Base-by-base conservation (phyloP, 495 filamentous ascomycete species). In the Tuber borchii region DNA sequence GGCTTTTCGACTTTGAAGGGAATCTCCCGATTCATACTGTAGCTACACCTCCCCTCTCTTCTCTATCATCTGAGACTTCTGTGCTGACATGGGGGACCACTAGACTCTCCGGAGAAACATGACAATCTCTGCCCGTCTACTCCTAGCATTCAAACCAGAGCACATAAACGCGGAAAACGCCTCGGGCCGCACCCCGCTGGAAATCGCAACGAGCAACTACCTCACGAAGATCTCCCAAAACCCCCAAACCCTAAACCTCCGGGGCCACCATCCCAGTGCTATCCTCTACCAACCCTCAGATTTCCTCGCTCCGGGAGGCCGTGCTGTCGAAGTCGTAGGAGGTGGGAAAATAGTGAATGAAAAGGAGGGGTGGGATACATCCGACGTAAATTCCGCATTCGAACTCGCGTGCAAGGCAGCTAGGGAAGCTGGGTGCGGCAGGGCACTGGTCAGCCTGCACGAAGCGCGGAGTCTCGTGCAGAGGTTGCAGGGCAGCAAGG, bases 1-100 rank as follows among this genome's bases (percentile, higher is more conserved):
- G 79, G 31, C 73, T 81, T 70, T 70, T 76, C 5, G 75, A 78
- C 72, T 48, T 51, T 46, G 80, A 78, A 43, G 80, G 80, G 34
- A 81, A 81, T 31, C 48, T 81, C 19, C 80, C 80, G n/a, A 75
- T 81, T 70, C 80, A 81, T 46, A 75, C 61, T 73, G 80, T 81
- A 73, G 40, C 37, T 70, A 72, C 22, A 72, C 39, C 39, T 19
- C 48, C 9, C 37, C 26, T 14, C 31, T 16, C 43, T 46, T 43
- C 39, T 22, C 19, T 40, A 70, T 74, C 44, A 14, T 34, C 19
- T 20, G 17, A 72, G 75, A 69, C 46, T 19, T 71, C n/a, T 22
- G 42, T 65, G 31, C 76, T 81, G 12, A 81, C 44, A 69, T 56
- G 51, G 45, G 19, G 56, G 26, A 65, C 43, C 44, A 75, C 74